These are phyloP conservation scores for Albizia julibrissin DNA, from an alignment of 306 rosid genomes.

Conservation along the genomic window DNA sequence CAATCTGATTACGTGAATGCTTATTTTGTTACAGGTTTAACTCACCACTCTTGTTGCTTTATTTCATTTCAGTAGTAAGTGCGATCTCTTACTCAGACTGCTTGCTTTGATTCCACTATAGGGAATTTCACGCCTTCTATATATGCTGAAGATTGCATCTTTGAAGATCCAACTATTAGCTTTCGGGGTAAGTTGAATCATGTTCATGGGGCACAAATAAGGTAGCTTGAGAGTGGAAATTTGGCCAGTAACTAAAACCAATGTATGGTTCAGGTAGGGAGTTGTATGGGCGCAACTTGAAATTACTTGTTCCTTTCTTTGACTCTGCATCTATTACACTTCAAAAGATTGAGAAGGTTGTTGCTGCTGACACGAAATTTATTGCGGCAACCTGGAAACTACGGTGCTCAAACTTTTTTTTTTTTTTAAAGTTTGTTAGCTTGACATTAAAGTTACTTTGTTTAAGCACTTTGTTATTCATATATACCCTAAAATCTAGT, in stretches of 20 bases:
- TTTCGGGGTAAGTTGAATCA: constrained; percentile 57
- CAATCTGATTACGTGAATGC: constrained; percentile 59
- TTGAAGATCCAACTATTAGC: constrained; percentile 89
- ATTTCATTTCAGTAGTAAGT: neutral
- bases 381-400: constrained; percentile 82
- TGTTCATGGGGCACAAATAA: neutral
- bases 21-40: constrained; percentile 76
- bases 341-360: constrained; percentile 69
- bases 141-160: constrained; percentile 69
- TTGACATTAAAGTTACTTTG: constrained; percentile 2
- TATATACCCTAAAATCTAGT: neutral
- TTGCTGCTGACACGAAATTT: constrained; percentile 47
- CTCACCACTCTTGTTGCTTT: neutral
- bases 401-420: constrained; percentile 54
- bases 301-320: constrained; percentile 94
- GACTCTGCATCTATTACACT: constrained; percentile 70
- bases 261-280: constrained; percentile 66
- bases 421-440: neutral
- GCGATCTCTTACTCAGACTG: neutral
- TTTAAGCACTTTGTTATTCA: neutral
- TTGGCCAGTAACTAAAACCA: constrained; percentile 28
- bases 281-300: constrained; percentile 83
- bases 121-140: constrained; percentile 77
- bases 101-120: constrained; percentile 6
- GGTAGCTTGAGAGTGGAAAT: constrained; percentile 2